phyloP scores from a whole-genome alignment of 1,284 basidiomycete species.

The Caloboletus inedulis region DNA sequence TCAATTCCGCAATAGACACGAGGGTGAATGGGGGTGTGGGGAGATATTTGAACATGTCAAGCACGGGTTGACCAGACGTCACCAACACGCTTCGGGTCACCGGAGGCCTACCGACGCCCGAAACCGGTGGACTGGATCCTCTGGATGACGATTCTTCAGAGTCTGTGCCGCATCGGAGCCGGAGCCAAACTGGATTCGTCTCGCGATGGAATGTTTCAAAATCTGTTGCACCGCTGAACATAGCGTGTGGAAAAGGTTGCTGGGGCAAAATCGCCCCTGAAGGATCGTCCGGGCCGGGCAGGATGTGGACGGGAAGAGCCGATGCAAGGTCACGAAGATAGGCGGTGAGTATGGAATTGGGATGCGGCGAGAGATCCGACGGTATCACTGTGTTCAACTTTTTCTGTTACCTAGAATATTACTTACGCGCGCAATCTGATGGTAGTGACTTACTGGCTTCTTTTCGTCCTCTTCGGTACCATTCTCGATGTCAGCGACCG shows the following conservation, averaged over 20 bases:
- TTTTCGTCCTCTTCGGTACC: slow-evolving; percentile 45
- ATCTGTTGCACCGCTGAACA: slow-evolving; percentile 75
- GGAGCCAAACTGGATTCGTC: slow-evolving; percentile 90
- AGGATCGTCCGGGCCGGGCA: slow-evolving; percentile 87
- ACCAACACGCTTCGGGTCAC: slow-evolving; percentile 63
- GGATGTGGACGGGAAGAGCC: slow-evolving; percentile 74
- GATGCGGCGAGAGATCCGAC: slow-evolving; percentile 69
- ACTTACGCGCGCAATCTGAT: slow-evolving; percentile 6
- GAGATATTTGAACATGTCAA: slow-evolving; percentile 95
- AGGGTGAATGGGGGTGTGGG: slow-evolving; percentile 63
- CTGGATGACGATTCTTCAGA: slow-evolving; percentile 16
- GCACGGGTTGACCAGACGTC: slow-evolving; percentile 88
- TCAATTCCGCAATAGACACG: slow-evolving; percentile 73
- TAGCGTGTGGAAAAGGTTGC: slow-evolving; percentile 87
- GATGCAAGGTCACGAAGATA: slow-evolving; percentile 73
- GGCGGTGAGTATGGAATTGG: slow-evolving; percentile 66
- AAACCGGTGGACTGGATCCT: slow-evolving; percentile 7
- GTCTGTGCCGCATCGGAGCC: slow-evolving; percentile 40
- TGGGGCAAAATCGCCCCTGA: slow-evolving; percentile 89
- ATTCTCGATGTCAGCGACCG: slow-evolving; percentile 38
- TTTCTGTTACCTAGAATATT: slow-evolving; percentile 39
- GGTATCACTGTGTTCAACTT: slow-evolving; percentile 55
- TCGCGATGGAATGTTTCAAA: slow-evolving; percentile 71
- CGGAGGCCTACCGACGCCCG: slow-evolving; percentile 18
- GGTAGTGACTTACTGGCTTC: slow-evolving; percentile 48